Evolutionary conservation across 495 filamentous ascomycete genomes (phyloP).

Genomic region (Penicillium roqueforti): DNA sequence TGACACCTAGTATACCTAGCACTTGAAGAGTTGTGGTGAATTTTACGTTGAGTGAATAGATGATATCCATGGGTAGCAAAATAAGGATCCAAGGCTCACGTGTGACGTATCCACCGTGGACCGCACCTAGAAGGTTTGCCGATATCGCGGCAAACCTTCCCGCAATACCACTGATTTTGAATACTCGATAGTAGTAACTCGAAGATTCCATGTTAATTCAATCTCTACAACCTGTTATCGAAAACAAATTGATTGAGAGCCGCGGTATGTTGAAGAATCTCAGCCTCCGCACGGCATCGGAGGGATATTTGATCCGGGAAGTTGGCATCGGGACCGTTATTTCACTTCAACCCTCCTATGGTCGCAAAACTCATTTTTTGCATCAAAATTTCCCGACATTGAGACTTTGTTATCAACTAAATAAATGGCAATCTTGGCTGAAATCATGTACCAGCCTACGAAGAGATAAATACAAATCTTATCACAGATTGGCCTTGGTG

Average conservation of each 20-base stretch:
- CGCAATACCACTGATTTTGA: neutral
- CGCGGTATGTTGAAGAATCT: neutral
- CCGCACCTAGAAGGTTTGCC: neutral
- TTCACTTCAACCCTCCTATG: neutral
- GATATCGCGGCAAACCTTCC: too few species aligned
- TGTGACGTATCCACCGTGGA: neutral
- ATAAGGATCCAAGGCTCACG: neutral
- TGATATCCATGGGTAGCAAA: neutral
- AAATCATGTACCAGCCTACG: neutral
- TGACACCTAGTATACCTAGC: neutral
- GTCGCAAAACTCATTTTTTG: neutral
- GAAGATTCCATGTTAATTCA: neutral
- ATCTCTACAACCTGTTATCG: neutral
- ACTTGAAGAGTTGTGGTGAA: neutral
- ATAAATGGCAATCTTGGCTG: neutral
- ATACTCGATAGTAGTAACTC: neutral
- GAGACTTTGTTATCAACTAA: too few species aligned
- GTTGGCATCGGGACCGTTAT: neutral
- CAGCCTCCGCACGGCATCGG: neutral
- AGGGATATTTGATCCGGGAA: conserved; percentile 3
- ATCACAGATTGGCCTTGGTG: conserved; percentile 4
- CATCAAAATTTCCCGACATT: too few species aligned
- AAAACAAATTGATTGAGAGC: neutral
- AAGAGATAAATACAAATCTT: neutral
- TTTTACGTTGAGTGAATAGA: neutral